Evolutionary conservation across 768 basidiomycete species (phyloP).

Genomic region (Podaxis sp.): DNA sequence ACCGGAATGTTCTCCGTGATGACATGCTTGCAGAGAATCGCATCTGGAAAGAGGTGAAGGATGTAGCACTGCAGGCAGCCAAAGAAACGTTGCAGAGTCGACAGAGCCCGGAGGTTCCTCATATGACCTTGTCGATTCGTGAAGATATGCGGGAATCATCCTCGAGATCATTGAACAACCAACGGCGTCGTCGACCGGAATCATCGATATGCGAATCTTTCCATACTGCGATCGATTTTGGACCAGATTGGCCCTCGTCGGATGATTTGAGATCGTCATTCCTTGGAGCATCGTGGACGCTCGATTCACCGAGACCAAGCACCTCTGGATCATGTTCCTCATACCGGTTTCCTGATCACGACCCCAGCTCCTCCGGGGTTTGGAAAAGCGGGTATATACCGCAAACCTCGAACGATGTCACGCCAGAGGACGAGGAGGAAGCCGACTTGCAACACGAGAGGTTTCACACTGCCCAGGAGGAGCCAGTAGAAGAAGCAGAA

Average conservation of each 20-base stretch:
- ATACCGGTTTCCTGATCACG: slow-evolving; percentile 18
- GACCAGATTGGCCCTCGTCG: slow-evolving; percentile 42
- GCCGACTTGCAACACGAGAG: slow-evolving; percentile 34
- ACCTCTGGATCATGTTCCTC: slow-evolving; percentile 29
- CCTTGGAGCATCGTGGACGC: slow-evolving; percentile 24
- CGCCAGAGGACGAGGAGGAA: background rate
- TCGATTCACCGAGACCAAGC: slow-evolving; percentile 31
- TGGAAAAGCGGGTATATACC: background rate
- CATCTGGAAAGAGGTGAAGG: slow-evolving; percentile 62
- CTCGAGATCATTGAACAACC: slow-evolving; percentile 17
- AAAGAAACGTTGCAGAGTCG: slow-evolving; percentile 56
- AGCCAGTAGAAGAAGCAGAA: slow-evolving; percentile 69
- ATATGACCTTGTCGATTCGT: slow-evolving; percentile 33
- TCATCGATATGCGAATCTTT: slow-evolving; percentile 56
- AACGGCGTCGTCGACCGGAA: slow-evolving; percentile 33
- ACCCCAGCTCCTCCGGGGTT: background rate
- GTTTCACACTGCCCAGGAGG: slow-evolving; percentile 42
- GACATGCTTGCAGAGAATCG: slow-evolving; percentile 73
- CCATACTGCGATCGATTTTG: slow-evolving; percentile 62
- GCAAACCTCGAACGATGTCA: background rate
- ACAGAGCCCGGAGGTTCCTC: slow-evolving; percentile 27
- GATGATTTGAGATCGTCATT: slow-evolving; percentile 32
- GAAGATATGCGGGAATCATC: slow-evolving; percentile 17
- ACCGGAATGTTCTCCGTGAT: slow-evolving; percentile 66
- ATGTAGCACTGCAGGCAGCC: slow-evolving; percentile 70